Percentiles rank a stretch among this genome's conserved stretches.
Evolutionary conservation across 495 filamentous ascomycete genomes (phyloP).

Genomic region (Hypoxylon subgilvum): DNA sequence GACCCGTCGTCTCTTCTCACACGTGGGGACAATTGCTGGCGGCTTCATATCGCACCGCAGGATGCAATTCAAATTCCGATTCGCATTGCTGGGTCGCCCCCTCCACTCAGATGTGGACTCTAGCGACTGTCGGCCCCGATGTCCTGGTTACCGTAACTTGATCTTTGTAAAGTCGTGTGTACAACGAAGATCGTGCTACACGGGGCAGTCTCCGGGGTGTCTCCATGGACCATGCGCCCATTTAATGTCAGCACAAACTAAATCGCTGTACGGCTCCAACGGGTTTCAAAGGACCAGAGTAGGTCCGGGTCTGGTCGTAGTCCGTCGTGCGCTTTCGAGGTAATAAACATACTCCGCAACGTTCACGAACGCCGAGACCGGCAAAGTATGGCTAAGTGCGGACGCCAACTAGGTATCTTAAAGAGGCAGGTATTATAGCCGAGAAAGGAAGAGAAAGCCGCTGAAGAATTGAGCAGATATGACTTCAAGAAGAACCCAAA

Average conservation of each 20-base stretch:
- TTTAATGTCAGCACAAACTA: too few relatives aligned
- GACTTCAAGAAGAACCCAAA: too few relatives aligned
- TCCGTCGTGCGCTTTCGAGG: too few relatives aligned
- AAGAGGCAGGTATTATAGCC: not conserved
- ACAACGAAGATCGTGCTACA: slow-evolving; percentile 29
- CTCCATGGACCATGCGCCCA: too few relatives aligned
- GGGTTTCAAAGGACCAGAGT: slow-evolving; percentile 23
- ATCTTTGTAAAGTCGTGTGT: slow-evolving; percentile 17
- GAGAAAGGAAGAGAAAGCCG: too few relatives aligned
- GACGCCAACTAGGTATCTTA: not conserved
- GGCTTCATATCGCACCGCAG: slow-evolving; percentile 23
- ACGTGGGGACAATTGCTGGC: slow-evolving; percentile 25
- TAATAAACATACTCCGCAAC: not conserved
- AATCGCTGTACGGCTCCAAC: too few relatives aligned
- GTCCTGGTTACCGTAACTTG: slow-evolving; percentile 10
- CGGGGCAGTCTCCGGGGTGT: too few relatives aligned
- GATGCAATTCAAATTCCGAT: not conserved
- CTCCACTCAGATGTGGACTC: slow-evolving; percentile 20
- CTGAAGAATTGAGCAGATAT: too few relatives aligned
- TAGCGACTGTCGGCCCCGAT: slow-evolving; percentile 11
- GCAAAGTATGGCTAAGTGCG: not conserved
- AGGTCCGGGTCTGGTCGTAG: too few relatives aligned
- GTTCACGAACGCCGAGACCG: not conserved
- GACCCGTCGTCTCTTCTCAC: slow-evolving; percentile 25
- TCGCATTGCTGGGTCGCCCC: slow-evolving; percentile 2